Base-by-base conservation (phyloP, 306 rosid species). In the Oxytropis ochrocephala region DNA sequence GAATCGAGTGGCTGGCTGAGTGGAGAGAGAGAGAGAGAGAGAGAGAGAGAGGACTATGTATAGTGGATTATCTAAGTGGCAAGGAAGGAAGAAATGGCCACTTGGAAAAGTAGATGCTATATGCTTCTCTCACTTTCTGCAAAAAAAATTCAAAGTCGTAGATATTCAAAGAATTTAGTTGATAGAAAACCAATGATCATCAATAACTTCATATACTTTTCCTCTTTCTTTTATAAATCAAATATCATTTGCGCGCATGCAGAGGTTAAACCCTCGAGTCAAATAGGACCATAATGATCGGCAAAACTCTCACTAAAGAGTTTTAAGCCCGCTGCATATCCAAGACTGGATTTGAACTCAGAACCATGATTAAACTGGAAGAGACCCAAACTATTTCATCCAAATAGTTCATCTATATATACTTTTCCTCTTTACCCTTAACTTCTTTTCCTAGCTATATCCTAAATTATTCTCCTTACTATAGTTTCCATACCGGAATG, bases 51-150 rank as follows among this genome's bases (percentile, higher is more conserved):
- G n/a, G n/a, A 19, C 6, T 19, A 5, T 0, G 24, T n/a, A 39
- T 48, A 48, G 58, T 64, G 78, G 53, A 62, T 53, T 56, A 57
- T 78, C 78, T 56, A 72, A 2, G 11, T 72, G 74, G 32, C 69
- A 41, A 16, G 36, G 19, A 41, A 11, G 16, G 18, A 47, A 43
- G 44, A 49, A 38, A 48, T 18, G 30, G 49, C 63, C 69, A 46
- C 64, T 70, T 63, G 69, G 48, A 77, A 70, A 71, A 64, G 77
- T 63, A 58, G 52, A 11, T 63, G 46, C 52, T 55, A 69, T 69
- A 4, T 70, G 61, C 54, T 63, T 77, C 60, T 17, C 60, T 17
- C 69, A 54, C 81, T 54, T 53, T 76, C 67, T 11, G 42, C 61
- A 21, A 60, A 19, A 59, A 29, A 29, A 50, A 41, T 11, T 32